These are phyloP conservation scores for Leonotis leonurus DNA, from an alignment of 257 asterid genomes.

Conservation along the genomic window DNA sequence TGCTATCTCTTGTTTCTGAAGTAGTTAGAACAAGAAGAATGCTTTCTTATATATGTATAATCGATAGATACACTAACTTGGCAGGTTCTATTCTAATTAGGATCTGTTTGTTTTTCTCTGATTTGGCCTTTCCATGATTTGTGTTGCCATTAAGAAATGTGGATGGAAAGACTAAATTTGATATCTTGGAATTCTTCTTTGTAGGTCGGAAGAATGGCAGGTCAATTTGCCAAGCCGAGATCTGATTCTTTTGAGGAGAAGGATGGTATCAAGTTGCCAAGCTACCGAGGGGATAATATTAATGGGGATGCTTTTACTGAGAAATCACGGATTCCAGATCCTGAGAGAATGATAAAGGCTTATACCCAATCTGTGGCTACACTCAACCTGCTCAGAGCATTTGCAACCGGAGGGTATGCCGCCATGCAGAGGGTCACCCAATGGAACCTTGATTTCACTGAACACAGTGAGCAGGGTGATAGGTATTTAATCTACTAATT, in stretches of 20 bases:
- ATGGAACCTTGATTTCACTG: slow-evolving; percentile 80
- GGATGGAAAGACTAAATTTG: neutral
- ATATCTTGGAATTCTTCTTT: slow-evolving; percentile 9
- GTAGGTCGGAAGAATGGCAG: slow-evolving; percentile 75
- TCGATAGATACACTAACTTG: neutral
- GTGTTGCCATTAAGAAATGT: neutral
- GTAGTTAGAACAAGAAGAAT: neutral
- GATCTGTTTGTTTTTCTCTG: neutral
- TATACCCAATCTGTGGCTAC: slow-evolving; percentile 72
- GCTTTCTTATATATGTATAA: too few relatives aligned
- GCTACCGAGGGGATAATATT: slow-evolving; percentile 71
- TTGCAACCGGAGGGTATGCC: slow-evolving; percentile 80
- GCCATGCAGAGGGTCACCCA: slow-evolving; percentile 72
- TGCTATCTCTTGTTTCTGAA: too few relatives aligned
- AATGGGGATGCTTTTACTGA: slow-evolving; percentile 64
- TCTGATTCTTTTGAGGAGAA: slow-evolving; percentile 60
- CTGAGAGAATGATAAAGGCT: slow-evolving; percentile 63
- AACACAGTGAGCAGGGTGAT: slow-evolving; percentile 72
- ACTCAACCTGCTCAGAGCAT: slow-evolving; percentile 67
- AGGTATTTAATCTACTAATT: slow-evolving; percentile 28
- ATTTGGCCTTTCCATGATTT: neutral
- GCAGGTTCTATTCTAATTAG: neutral
- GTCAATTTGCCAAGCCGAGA: slow-evolving; percentile 78
- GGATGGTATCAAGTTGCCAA: slow-evolving; percentile 66
- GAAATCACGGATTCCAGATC: slow-evolving; percentile 63